These are phyloP conservation scores for Cladophialophora carrionii DNA, from an alignment of 2,329 filamentous ascomycete species.

Conservation along the genomic window DNA sequence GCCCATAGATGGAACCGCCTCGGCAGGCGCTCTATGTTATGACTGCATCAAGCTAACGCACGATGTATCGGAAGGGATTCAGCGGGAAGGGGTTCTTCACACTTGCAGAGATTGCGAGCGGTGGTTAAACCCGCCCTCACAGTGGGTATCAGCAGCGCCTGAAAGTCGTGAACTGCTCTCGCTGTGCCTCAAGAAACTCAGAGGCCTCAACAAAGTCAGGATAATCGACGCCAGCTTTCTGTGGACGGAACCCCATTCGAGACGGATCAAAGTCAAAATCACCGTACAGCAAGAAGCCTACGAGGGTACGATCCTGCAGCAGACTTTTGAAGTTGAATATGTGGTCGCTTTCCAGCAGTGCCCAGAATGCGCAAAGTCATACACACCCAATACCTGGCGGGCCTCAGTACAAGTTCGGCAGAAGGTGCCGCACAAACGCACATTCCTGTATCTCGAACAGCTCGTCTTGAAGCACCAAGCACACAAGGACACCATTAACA, in stretches of 20 bases:
- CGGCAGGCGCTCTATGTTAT: conserved; percentile 86
- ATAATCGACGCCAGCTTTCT: conserved; percentile 96
- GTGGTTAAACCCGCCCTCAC: conserved; percentile 83
- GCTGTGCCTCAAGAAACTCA: conserved; percentile 83
- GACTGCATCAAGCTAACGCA: conserved; percentile 94
- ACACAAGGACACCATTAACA: conserved; percentile 92
- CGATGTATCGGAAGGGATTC: conserved; percentile 89
- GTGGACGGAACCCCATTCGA: conserved; percentile 97
- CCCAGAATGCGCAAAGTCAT: conserved; percentile 91
- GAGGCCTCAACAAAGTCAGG: conserved; percentile 83
- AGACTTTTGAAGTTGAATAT: conserved; percentile 93
- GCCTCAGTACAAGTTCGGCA: conserved; percentile 93
- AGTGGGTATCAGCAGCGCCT: conserved; percentile 80
- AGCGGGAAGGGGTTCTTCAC: conserved; percentile 84
- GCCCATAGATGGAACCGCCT: conserved; percentile 86
- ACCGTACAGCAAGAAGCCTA: conserved; percentile 78
- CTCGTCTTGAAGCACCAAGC: conserved; percentile 92
- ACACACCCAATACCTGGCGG: conserved; percentile 93
- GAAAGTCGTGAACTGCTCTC: conserved; percentile 93
- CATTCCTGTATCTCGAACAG: conserved; percentile 83
- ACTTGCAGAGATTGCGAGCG: conserved; percentile 93
- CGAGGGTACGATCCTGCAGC: conserved; percentile 75
- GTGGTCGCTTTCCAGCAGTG: conserved; percentile 91
- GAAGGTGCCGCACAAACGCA: conserved; percentile 94
- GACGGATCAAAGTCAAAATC: conserved; percentile 90